Evolutionary conservation across 2,329 filamentous ascomycete genomes (phyloP), one percentile per base, ranked within the genome.

Genomic region (Aspergillus brasiliensis): DNA sequence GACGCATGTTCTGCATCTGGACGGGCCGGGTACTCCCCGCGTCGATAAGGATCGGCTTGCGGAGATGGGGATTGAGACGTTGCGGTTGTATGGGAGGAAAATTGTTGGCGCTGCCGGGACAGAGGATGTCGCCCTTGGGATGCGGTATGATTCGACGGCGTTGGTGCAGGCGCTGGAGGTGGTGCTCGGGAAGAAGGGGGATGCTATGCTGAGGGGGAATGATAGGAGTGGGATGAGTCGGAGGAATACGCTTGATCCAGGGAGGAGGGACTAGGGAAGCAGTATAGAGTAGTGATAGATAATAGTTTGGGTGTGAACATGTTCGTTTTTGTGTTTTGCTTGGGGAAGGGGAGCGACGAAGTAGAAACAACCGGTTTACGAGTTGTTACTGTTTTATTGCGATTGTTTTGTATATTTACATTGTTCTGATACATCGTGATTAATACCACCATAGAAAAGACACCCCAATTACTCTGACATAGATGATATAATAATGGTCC

Each of bases 1-100:
- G 3, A 96, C 90, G 6, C 93, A 97, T 72, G 75, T 97, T 13
- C 82, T 97, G 6, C 90, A 96, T 70, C 77, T 97, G 0, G 90
- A 93, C 44, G 88, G 88, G 0, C 83, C 86, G 0, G 84, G 84
- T 0, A 87, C 88, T 21, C 93, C 93, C 0, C 78, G 73, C 3
- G 88, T 97, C 1, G 87, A 96, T 67, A 86, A 82, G 52, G 83
- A 83, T 5, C 83, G 82, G 57, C 80, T 97, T 46, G 77, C 77
- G 3, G 75, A 77, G 17, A 74, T 92, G 63, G 92, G 92, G 0
- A 91, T 98, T 42, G 89, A 92, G 68, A 87, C 88, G 15, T 84
- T 96, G 13, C 83, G 88, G 57, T 80, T 96, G 0, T 94, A 95
- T 72, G 92, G 92, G 2, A 84, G 88, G 37, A 86, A 82, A 61